A percentile compares a stretch with the other conserved stretches of the same genome.
Conservation (phyloP, 129 eudicot genomes). For the Artemisia annua region DNA sequence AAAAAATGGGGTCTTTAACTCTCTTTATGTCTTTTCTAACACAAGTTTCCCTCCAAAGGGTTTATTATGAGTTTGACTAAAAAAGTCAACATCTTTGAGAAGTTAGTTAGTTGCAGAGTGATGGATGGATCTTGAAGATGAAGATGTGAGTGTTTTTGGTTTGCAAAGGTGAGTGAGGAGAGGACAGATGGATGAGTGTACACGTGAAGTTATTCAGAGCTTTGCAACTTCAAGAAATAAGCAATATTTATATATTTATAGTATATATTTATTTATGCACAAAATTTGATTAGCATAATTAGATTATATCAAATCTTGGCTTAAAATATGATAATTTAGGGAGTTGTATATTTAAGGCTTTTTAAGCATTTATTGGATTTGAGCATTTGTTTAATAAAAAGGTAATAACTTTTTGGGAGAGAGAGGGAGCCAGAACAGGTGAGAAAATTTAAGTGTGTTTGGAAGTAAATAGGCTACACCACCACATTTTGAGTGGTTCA, state of each 20-base stretch:
- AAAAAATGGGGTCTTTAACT: slow-evolving; percentile 12
- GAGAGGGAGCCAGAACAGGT: slow-evolving; percentile 24
- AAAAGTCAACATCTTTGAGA: too few species aligned
- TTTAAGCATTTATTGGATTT: slow-evolving; percentile 18
- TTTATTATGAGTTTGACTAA: too few species aligned
- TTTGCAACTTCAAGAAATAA: slow-evolving; percentile 38
- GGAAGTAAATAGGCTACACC: slow-evolving; percentile 24
- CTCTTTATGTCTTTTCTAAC: slow-evolving; percentile 1
- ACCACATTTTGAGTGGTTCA: slow-evolving; percentile 30
- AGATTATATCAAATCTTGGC: slow-evolving; percentile 21
- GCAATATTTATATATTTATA: background rate
- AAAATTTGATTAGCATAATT: slow-evolving; percentile 6
- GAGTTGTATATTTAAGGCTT: background rate
- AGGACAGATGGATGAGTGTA: slow-evolving; percentile 31
- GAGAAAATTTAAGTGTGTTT: slow-evolving; percentile 32
- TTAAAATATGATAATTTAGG: background rate
- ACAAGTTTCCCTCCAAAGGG: slow-evolving; percentile 22
- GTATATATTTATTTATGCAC: too few species aligned
- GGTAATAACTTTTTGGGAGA: background rate
- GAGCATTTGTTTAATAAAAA: slow-evolving; percentile 14
- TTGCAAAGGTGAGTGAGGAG: slow-evolving; percentile 23
- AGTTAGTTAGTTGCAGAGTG: slow-evolving; percentile 7
- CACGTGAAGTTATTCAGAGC: slow-evolving; percentile 48
- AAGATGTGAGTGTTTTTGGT: slow-evolving; percentile 13
- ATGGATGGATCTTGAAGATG: background rate